A percentile compares a stretch with the other conserved stretches of the same genome.
These are phyloP conservation scores for Sarocladium brachiariae DNA, from an alignment of 2,329 filamentous ascomycete genomes.

Conservation along the genomic window DNA sequence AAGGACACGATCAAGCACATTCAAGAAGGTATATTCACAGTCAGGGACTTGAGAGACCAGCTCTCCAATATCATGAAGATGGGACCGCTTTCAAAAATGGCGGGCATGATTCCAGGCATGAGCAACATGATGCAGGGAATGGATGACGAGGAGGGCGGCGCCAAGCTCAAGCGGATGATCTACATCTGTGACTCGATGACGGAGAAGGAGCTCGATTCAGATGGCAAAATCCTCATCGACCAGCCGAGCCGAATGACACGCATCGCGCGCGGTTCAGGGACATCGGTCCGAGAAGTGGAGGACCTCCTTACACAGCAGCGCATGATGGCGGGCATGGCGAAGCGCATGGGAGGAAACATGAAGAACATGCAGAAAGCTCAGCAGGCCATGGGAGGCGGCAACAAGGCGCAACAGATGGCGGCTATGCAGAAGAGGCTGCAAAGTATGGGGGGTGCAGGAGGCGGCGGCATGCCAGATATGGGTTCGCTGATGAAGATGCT, in stretches of 20 bases:
- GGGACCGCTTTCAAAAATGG: constrained; percentile 95
- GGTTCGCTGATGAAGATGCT: constrained; percentile 89
- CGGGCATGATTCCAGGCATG: constrained; percentile 96
- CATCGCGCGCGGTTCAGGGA: constrained; percentile 83
- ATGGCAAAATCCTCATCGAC: constrained; percentile 89
- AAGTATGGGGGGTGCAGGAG: constrained; percentile 62
- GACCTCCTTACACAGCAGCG: constrained; percentile 95
- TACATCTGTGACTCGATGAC: constrained; percentile 99
- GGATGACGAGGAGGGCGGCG: constrained; percentile 91
- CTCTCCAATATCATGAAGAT: constrained; percentile 99
- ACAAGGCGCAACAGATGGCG: constrained; percentile 88
- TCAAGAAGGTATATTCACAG: constrained; percentile 89
- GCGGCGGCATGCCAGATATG: constrained; percentile 71
- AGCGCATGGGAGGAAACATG: constrained; percentile 97
- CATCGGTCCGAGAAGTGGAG: constrained; percentile 86
- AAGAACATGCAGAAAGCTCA: constrained; percentile 96
- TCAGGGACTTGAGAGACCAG: constrained; percentile 90
- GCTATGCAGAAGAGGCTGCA: constrained; percentile 96
- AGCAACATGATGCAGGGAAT: constrained; percentile 90
- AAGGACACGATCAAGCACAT: constrained; percentile 99
- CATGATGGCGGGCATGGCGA: constrained; percentile 99
- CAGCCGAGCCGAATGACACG: constrained; percentile 90
- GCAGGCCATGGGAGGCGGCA: constrained; percentile 81
- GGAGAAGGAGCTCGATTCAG: constrained; percentile 86
- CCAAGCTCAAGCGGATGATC: constrained; percentile 95